phyloP scores from a whole-genome alignment of 202 grass and related monocot species.

The Tripidium arundinaceum region DNA sequence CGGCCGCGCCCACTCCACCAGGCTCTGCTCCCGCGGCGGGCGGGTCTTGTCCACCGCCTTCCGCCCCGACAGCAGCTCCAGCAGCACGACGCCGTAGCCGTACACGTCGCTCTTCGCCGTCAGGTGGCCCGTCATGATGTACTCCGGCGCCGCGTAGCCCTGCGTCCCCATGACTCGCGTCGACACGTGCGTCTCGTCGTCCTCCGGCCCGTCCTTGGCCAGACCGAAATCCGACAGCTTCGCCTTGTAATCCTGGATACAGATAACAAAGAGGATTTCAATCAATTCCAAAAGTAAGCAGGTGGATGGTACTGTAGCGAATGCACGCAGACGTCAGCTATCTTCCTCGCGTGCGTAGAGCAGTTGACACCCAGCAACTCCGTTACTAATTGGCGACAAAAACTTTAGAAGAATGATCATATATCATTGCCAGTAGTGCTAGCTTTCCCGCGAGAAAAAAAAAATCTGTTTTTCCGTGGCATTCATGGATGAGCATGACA shows the following conservation, averaged over 20 bases:
- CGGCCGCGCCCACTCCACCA: conserved; percentile 75
- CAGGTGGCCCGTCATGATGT: conserved; percentile 92
- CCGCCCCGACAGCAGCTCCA: conserved; percentile 67
- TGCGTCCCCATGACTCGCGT: conserved; percentile 87
- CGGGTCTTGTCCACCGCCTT: conserved; percentile 67
- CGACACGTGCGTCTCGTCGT: conserved; percentile 77
- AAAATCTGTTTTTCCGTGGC: not conserved
- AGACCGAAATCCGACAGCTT: conserved; percentile 88
- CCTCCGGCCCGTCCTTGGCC: conserved; percentile 67
- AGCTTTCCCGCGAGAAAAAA: not conserved
- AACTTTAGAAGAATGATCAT: not conserved
- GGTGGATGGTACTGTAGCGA: not conserved
- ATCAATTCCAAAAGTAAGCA: not conserved
- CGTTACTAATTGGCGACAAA: not conserved
- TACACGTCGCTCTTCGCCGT: conserved; percentile 92
- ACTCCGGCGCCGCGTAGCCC: conserved; percentile 80
- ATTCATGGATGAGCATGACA: not conserved
- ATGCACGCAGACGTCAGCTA: not conserved
- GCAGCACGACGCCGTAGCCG: conserved; percentile 70
- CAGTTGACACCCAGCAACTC: not conserved
- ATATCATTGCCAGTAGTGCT: not conserved
- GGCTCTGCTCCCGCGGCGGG: conserved; percentile 66
- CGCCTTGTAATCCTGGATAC: conserved; percentile 56
- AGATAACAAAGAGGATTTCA: not conserved
- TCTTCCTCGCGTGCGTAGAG: not conserved